phyloP scores from a whole-genome alignment of 2,329 filamentous ascomycete genomes.

The Pseudocercospora cruenta region DNA sequence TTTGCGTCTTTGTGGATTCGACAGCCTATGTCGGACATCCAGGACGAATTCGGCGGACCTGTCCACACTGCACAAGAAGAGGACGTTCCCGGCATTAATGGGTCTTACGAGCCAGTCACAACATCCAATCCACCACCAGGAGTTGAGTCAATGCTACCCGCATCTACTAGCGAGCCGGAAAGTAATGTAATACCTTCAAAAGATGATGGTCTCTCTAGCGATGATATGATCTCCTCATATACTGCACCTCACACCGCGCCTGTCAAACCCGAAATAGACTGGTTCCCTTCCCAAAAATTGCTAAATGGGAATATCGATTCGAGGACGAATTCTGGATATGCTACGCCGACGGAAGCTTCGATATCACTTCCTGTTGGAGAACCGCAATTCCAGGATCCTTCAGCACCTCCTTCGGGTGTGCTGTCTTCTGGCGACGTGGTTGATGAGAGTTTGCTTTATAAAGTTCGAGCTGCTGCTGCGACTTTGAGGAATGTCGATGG shows the following conservation, averaged over 20 bases:
- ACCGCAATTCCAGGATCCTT: background rate
- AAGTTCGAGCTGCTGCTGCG: background rate
- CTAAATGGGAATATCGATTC: slow-evolving; percentile 16
- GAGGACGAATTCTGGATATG: slow-evolving; percentile 5
- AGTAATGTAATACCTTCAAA: too few species aligned
- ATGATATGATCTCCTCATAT: background rate
- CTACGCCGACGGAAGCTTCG: background rate
- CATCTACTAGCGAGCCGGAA: too few species aligned
- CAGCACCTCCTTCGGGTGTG: background rate
- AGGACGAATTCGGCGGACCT: background rate
- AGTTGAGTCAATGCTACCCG: too few species aligned
- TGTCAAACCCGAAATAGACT: background rate
- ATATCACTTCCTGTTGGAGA: background rate
- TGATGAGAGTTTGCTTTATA: background rate
- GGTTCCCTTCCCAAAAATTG: background rate
- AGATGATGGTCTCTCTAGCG: too few species aligned
- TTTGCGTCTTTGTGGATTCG: background rate
- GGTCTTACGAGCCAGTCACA: too few species aligned
- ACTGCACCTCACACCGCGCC: background rate
- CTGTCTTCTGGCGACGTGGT: background rate
- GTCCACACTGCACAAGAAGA: too few species aligned
- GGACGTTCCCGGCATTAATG: too few species aligned
- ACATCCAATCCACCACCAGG: too few species aligned
- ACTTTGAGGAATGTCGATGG: background rate
- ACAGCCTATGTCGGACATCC: background rate